Evolutionary conservation across 192 early-diverging fungal genomes (phyloP).

Genomic region (Coemansia biformis): DNA sequence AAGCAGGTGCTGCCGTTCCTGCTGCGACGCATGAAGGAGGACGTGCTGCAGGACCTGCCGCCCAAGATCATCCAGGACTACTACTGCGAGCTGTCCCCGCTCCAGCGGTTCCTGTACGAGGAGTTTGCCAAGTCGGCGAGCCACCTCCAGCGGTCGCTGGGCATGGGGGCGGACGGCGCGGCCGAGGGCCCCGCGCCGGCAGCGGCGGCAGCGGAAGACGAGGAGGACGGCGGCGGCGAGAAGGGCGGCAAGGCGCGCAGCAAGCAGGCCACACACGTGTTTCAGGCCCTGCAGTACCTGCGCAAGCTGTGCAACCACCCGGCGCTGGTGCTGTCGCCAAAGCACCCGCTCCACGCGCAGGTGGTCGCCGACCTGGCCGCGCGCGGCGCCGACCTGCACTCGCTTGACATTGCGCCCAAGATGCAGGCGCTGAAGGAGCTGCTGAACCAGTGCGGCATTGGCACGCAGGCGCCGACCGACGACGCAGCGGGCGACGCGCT

Average conservation of each 20-base stretch:
- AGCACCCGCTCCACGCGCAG: constrained; percentile 76
- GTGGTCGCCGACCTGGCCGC: constrained; percentile 58
- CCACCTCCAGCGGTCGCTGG: constrained; percentile 22
- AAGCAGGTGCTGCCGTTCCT: constrained; percentile 96
- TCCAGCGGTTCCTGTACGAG: constrained; percentile 90
- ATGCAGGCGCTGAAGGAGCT: constrained; percentile 84
- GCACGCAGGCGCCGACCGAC: constrained; percentile 41
- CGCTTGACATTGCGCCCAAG: constrained; percentile 70
- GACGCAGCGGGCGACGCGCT: neutral
- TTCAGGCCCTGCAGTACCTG: constrained; percentile 97
- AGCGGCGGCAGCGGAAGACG: neutral
- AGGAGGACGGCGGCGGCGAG: neutral
- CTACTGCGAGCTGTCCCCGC: constrained; percentile 89
- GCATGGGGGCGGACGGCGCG: constrained; percentile 6
- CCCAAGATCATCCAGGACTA: constrained; percentile 99
- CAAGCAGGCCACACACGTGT: constrained; percentile 72
- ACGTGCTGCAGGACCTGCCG: constrained; percentile 92
- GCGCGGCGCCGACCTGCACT: constrained; percentile 49
- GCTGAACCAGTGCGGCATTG: constrained; percentile 92
- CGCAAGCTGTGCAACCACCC: constrained; percentile 96
- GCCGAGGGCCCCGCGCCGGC: too few species aligned
- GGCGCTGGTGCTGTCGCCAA: constrained; percentile 77
- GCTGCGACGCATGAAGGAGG: constrained; percentile 93
- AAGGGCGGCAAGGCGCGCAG: constrained; percentile 10
- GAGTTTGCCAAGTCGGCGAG: constrained; percentile 74